Evolutionary conservation across 768 basidiomycete species (phyloP), one percentile per base, ranked within the genome.

Genomic region (Pleurotus pulmonarius): DNA sequence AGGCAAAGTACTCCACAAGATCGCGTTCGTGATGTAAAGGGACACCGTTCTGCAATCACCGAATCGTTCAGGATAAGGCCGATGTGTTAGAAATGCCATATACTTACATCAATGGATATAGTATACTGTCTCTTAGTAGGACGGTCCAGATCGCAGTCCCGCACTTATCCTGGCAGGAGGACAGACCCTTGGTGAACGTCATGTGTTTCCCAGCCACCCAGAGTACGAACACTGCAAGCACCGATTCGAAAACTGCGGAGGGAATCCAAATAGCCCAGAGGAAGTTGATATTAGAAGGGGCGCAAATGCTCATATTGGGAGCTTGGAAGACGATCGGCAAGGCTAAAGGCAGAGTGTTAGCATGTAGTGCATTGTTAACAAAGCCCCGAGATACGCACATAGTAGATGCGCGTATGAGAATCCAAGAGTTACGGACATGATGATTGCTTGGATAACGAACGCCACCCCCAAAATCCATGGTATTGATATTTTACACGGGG

Each of bases 51-150:
- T 55, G 6, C 24, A 18, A 46, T n/a, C 9, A 43, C 20, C 15
- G 22, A 4, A 37, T 54, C 34, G 29, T 15, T 40, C 7, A 7
- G 41, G n/a, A 12, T n/a, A 22, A 16, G 29, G 9, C 9, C 29
- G 7, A 9, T 34, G 11, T 16, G 40, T 22, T 24, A 39, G 8
- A 29, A 20, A 44, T 20, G 8, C 15, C 59, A 52, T 37, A 54
- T 59, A 60, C 59, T 58, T 37, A 56, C 61, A 62, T 43, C 53
- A 60, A 49, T 7, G 59, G 61, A 44, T 59, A 60, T 8, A 60
- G 6, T 7, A 59, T 60, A 49, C 60, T 61, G 45, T 61, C 60
- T 34, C 60, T 26, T 13, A 61, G 25, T 16, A 58, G 56, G 18
- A 56, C 43, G 9, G 22, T 45, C 41, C 41, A 55, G n/a, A 55